These are phyloP conservation scores for Microbotryum silenes-acaulis DNA, from an alignment of 1,284 basidiomycete genomes.

Conservation along the genomic window DNA sequence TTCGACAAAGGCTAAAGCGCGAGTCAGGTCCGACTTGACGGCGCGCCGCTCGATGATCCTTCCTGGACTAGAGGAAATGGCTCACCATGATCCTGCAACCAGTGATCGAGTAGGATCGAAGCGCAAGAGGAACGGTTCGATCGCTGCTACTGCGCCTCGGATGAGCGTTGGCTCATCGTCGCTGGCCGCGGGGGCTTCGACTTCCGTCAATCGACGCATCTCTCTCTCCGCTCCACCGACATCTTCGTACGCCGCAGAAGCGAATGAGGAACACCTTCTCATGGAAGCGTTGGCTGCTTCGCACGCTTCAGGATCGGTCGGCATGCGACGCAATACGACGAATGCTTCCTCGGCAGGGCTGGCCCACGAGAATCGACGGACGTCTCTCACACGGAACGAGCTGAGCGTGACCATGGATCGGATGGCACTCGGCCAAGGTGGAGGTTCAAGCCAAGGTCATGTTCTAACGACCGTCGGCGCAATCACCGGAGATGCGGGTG, in stretches of 20 bases:
- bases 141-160: too few relatives aligned
- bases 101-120: too few relatives aligned
- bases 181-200: background rate
- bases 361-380: constrained; percentile 8
- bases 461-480: too few relatives aligned
- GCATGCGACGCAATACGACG: background rate
- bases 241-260: background rate
- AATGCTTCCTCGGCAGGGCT: background rate
- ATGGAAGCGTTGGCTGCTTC: background rate
- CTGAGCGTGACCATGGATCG: constrained; percentile 56
- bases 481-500: too few relatives aligned
- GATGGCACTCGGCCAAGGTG: constrained; percentile 48
- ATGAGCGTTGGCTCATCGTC: too few relatives aligned
- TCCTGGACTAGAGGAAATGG: too few relatives aligned
- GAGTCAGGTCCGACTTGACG: too few relatives aligned
- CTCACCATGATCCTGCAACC: too few relatives aligned
- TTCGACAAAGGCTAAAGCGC: too few relatives aligned
- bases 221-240: background rate
- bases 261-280: background rate
- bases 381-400: constrained; percentile 46
- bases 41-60: too few relatives aligned
- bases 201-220: background rate
- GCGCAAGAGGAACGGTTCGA: too few relatives aligned
- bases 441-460: too few relatives aligned
- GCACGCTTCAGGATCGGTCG: background rate